Percentiles rank a stretch among this genome's conserved stretches.
Conservation (phyloP, 768 basidiomycete genomes). For the Candolleomyces eurysporus region DNA sequence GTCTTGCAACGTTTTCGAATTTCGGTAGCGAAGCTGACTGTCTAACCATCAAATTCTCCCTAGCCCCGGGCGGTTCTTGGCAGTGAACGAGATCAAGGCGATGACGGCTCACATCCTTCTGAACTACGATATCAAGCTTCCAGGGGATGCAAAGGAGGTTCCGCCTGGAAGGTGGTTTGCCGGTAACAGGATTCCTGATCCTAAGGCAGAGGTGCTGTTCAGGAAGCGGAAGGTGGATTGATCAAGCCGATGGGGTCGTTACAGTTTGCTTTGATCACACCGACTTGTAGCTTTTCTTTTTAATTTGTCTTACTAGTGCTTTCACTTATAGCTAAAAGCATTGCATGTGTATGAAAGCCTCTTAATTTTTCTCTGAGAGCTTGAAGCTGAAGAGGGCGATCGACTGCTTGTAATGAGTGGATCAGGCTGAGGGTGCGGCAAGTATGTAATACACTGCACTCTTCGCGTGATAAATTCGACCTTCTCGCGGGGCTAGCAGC, state of each 20-base stretch:
- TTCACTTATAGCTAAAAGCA: too few relatives aligned
- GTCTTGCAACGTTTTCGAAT: background rate
- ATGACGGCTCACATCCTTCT: constrained; percentile 30
- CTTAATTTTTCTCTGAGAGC: too few relatives aligned
- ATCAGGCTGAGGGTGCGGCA: too few relatives aligned
- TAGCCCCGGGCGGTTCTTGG: constrained; percentile 28
- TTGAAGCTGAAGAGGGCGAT: too few relatives aligned
- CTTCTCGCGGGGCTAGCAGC: too few relatives aligned
- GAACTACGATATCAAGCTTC: constrained; percentile 34
- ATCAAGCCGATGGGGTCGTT: background rate
- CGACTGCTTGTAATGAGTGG: too few relatives aligned
- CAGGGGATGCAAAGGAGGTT: constrained; percentile 14
- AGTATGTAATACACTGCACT: too few relatives aligned
- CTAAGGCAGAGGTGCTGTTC: constrained; percentile 32
- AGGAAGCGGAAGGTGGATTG: constrained; percentile 17
- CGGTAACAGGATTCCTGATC: constrained; percentile 24
- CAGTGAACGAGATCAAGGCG: constrained; percentile 30
- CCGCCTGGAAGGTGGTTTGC: constrained; percentile 16
- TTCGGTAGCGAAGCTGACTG: background rate
- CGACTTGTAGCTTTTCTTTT: too few relatives aligned
- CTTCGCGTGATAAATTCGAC: too few relatives aligned
- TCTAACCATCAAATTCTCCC: background rate
- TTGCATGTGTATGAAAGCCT: too few relatives aligned
- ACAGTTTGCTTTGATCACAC: too few relatives aligned
- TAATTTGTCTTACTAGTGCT: too few relatives aligned